These are phyloP conservation scores for Syzygium malaccense DNA, from an alignment of 441 rosid species.

Conservation along the genomic window DNA sequence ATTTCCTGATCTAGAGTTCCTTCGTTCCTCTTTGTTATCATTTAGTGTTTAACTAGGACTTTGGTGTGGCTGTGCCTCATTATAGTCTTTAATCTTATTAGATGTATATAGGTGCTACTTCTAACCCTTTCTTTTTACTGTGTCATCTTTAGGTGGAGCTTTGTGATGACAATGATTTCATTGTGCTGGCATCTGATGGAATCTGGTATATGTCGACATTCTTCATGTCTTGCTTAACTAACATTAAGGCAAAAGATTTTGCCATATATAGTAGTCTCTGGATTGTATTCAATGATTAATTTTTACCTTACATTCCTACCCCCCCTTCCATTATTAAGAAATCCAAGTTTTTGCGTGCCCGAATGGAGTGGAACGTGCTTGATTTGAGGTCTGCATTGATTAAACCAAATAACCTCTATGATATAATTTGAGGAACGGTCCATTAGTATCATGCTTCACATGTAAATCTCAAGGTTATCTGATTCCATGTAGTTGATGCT, in stretches of 20 bases:
- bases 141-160: constrained; percentile 65
- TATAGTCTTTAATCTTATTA: not conserved
- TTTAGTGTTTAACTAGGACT: not conserved
- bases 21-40: not conserved
- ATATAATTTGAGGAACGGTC: not conserved
- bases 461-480: not conserved
- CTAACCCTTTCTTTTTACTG: not conserved
- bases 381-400: not conserved
- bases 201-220: constrained; percentile 32
- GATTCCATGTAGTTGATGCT: not conserved
- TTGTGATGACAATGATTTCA: constrained; percentile 84
- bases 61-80: not conserved
- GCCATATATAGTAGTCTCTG: not conserved
- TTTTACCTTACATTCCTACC: not conserved
- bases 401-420: not conserved
- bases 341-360: not conserved
- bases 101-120: not conserved
- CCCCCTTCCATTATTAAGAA: not conserved
- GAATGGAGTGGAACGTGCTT: not conserved
- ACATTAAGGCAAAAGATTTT: not conserved
- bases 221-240: not conserved
- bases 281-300: not conserved
- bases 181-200: constrained; percentile 96
- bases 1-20: not conserved
- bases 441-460: not conserved